These are phyloP conservation scores for Phellopilus nigrolimitatus DNA, from an alignment of 1,284 basidiomycete species.

Conservation along the genomic window DNA sequence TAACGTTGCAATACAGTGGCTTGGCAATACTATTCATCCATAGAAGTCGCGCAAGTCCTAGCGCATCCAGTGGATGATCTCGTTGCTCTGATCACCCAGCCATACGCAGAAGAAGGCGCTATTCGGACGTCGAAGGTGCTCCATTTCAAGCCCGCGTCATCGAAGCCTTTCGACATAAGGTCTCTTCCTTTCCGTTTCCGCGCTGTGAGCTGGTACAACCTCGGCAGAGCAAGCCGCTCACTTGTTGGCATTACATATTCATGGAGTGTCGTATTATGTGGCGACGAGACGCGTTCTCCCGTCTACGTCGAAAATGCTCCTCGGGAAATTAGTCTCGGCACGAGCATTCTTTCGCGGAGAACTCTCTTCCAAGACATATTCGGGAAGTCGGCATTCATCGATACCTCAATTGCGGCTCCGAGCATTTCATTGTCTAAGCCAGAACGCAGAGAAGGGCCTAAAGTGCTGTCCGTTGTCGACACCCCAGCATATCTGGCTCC, in stretches of 20 bases:
- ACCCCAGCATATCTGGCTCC: constrained; percentile 79
- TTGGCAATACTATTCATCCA: constrained; percentile 48
- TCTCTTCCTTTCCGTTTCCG: constrained; percentile 58
- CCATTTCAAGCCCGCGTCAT: constrained; percentile 45
- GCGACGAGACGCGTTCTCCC: constrained; percentile 43
- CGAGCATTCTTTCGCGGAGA: constrained; percentile 35
- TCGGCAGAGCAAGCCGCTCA: constrained; percentile 37
- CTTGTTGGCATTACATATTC: constrained; percentile 63
- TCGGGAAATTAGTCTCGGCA: constrained; percentile 37
- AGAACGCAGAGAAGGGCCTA: constrained; percentile 32
- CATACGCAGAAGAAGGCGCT: constrained; percentile 27
- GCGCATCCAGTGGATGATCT: constrained; percentile 52
- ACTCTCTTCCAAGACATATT: constrained; percentile 86
- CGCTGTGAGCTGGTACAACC: constrained; percentile 44
- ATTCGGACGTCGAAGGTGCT: constrained; percentile 38
- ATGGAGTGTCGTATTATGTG: constrained; percentile 61
- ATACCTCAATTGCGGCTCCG: constrained; percentile 24
- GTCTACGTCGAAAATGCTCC: constrained; percentile 40
- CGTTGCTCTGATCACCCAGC: constrained; percentile 51
- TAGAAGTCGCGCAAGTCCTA: constrained; percentile 41
- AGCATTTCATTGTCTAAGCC: constrained; percentile 7
- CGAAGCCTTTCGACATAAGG: constrained; percentile 38
- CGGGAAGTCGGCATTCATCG: constrained; percentile 58
- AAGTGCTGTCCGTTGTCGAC: constrained; percentile 54
- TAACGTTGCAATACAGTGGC: constrained; percentile 38